Conservation (phyloP, 1,139 yeast genomes). For the Entelexis sorbosivorans region DNA sequence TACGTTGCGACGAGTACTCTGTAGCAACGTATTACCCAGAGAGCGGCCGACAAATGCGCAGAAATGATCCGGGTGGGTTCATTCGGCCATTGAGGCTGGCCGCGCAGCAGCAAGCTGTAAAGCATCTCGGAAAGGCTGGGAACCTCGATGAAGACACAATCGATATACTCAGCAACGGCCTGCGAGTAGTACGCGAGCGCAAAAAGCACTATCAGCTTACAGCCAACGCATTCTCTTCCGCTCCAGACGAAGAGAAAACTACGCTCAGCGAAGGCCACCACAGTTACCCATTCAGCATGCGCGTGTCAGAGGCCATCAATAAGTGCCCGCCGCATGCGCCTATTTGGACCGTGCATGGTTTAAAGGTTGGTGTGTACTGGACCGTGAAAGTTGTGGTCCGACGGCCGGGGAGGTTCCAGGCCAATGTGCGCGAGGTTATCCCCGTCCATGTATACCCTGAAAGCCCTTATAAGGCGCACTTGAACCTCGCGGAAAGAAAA, state of each 20-base stretch:
- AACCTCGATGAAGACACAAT: constrained; percentile 4
- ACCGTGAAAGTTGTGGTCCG: constrained; percentile 8
- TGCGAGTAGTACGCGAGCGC: neutral
- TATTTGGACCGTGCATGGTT: neutral
- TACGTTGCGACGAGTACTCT: constrained; percentile 12
- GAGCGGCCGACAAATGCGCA: neutral
- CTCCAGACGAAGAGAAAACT: neutral
- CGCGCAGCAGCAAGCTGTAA: constrained; percentile 1
- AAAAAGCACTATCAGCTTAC: neutral
- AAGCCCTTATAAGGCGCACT: neutral
- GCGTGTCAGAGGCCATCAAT: constrained; percentile 5
- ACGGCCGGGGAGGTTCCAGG: constrained; percentile 8
- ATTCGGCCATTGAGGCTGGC: neutral
- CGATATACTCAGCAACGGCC: neutral
- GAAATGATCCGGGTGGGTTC: neutral
- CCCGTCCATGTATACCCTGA: constrained; percentile 3
- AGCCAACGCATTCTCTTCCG: neutral
- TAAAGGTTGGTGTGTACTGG: constrained; percentile 9
- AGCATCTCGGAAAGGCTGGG: constrained; percentile 4
- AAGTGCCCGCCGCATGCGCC: constrained; percentile 11
- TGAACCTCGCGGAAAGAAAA: neutral
- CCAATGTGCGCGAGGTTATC: neutral
- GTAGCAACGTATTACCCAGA: neutral
- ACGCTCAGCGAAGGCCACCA: constrained; percentile 6
- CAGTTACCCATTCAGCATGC: constrained; percentile 7